Percentiles rank a stretch among this genome's conserved stretches.
Conservation (phyloP, 2,329 filamentous ascomycete species). For the Drechslerella coelobrocha region DNA sequence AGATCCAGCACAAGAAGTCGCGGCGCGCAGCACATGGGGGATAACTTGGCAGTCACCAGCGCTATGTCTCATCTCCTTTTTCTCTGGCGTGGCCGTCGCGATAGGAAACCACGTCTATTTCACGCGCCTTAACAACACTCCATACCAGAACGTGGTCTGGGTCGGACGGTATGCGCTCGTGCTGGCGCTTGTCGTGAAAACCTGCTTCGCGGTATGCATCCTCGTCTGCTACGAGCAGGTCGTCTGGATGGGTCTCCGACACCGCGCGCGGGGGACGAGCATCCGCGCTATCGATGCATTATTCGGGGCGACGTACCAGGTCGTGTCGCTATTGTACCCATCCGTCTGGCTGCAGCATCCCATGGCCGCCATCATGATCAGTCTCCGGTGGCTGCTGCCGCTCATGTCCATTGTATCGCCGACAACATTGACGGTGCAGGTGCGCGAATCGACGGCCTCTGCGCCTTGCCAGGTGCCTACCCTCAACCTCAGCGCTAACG, state of each 20-base stretch:
- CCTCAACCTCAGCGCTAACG: constrained; percentile 16
- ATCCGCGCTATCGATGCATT: constrained; percentile 47
- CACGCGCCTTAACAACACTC: constrained; percentile 17
- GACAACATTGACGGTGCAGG: constrained; percentile 37
- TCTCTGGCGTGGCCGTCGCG: constrained; percentile 31
- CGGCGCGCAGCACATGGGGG: constrained; percentile 32
- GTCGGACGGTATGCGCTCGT: constrained; percentile 37
- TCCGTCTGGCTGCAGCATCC: constrained; percentile 41
- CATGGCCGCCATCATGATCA: constrained; percentile 32
- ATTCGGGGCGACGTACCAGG: constrained; percentile 40
- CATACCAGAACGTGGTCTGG: constrained; percentile 45
- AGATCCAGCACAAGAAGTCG: not conserved
- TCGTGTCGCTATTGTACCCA: constrained; percentile 37
- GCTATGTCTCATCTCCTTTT: constrained; percentile 7
- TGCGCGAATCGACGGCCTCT: constrained; percentile 15
- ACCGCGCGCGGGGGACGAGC: constrained; percentile 17
- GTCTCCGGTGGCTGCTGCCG: constrained; percentile 37
- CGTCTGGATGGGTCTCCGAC: constrained; percentile 39
- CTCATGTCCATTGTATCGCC: constrained; percentile 42
- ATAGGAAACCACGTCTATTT: constrained; percentile 47
- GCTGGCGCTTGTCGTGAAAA: constrained; percentile 37
- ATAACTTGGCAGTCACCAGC: constrained; percentile 41
- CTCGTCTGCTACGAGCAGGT: constrained; percentile 44
- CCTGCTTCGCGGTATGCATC: constrained; percentile 39
- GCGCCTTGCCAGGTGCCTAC: constrained; percentile 26